A percentile compares a stretch with the other conserved stretches of the same genome.
phyloP scores from a whole-genome alignment of 1,284 basidiomycete genomes.

The Mrakiaceae sp. region DNA sequence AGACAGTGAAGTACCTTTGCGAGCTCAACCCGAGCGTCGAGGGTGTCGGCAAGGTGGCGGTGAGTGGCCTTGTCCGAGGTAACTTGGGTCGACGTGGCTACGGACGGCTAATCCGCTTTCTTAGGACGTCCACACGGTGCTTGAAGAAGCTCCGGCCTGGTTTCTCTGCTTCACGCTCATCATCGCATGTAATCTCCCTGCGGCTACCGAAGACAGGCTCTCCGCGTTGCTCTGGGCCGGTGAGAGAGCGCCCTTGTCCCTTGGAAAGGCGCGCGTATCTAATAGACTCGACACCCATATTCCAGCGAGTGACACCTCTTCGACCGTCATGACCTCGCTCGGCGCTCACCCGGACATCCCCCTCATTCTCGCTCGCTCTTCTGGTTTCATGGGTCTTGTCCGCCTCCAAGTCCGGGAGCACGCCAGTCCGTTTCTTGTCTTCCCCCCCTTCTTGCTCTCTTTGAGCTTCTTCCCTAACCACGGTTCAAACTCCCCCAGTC shows the following conservation, averaged over 20 bases:
- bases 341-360: slow-evolving; percentile 42
- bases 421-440: slow-evolving; percentile 16
- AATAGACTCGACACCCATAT: too few relatives aligned
- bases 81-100: background rate
- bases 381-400: slow-evolving; percentile 80
- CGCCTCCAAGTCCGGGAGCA: slow-evolving; percentile 78
- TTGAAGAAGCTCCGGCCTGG: slow-evolving; percentile 45
- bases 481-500: slow-evolving; percentile 43
- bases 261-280: too few relatives aligned
- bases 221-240: slow-evolving; percentile 55
- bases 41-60: slow-evolving; percentile 52
- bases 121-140: slow-evolving; percentile 45
- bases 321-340: background rate
- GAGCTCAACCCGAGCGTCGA: slow-evolving; percentile 85
- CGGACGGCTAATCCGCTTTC: background rate
- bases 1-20: slow-evolving; percentile 56
- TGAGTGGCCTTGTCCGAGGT: slow-evolving; percentile 23
- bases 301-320: slow-evolving; percentile 9
- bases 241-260: slow-evolving; percentile 18
- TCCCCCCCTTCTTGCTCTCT: slow-evolving; percentile 2
- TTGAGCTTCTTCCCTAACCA: slow-evolving; percentile 16
- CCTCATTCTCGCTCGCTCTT: slow-evolving; percentile 63
- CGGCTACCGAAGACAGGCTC: slow-evolving; percentile 46
- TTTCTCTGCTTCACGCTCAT: slow-evolving; percentile 60
- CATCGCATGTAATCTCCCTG: slow-evolving; percentile 67